phyloP scores from a whole-genome alignment of 225 moss, liverwort and hornwort genomes.

The Sphagnum tenellum region DNA sequence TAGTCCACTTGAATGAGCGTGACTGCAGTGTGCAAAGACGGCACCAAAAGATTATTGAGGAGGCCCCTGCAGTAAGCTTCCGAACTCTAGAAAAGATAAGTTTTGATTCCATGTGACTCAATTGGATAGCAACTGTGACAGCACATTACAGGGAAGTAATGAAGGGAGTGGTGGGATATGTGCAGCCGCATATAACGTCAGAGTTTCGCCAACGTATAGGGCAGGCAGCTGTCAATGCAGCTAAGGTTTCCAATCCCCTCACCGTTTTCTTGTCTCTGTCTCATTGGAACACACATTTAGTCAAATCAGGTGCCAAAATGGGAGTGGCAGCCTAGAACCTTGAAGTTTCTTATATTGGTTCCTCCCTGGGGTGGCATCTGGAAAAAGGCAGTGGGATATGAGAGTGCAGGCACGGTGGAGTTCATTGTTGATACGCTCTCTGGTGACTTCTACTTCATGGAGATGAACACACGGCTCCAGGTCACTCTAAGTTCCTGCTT shows the following conservation, averaged over 20 bases:
- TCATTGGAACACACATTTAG: neutral
- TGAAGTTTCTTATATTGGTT: constrained; percentile 4
- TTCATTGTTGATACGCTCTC: constrained; percentile 87
- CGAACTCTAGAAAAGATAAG: neutral
- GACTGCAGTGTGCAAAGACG: constrained; percentile 99
- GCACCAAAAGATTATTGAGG: constrained; percentile 98
- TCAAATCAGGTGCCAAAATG: too few relatives aligned
- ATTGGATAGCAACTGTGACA: too few relatives aligned
- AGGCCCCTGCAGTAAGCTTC: constrained; percentile 80
- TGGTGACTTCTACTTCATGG: constrained; percentile 94
- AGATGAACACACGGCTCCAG: constrained; percentile 99
- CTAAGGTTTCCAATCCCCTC: constrained; percentile 45
- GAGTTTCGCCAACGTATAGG: constrained; percentile 81
- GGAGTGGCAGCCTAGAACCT: neutral
- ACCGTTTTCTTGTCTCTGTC: neutral
- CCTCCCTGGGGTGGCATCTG: constrained; percentile 15
- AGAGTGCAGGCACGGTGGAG: constrained; percentile 96
- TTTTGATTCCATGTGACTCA: too few relatives aligned
- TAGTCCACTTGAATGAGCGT: constrained; percentile 80
- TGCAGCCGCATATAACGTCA: constrained; percentile 75
- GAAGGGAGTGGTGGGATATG: neutral
- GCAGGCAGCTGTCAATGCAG: constrained; percentile 84
- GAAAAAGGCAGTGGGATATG: constrained; percentile 81
- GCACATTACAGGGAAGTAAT: too few relatives aligned
- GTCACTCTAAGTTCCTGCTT: constrained; percentile 14